Base-by-base conservation (phyloP, 2,329 filamentous ascomycete genomes). In the Knoxdaviesia proteae region DNA sequence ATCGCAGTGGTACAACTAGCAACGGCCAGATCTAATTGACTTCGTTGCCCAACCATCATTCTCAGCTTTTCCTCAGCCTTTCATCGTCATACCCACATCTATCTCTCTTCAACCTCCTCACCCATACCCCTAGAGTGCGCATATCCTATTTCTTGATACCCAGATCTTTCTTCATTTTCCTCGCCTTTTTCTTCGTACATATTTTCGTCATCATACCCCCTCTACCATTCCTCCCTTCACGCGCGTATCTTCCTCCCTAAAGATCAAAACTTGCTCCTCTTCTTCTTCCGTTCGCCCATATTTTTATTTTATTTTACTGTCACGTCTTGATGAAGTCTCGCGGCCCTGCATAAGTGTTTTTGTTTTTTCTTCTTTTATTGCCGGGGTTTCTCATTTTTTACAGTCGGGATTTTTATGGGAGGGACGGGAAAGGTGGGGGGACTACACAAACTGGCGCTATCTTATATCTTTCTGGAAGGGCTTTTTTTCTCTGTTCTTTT, bases 1-100 rank as follows among this genome's bases (percentile, higher is more conserved):
- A 68, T 43, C 60, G 65, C 42, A 50, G 53, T 42, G 52, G 51
- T 9, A 44, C 42, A 31, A 39, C 34, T 37, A 39, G 20, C 20
- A 20, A 20, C 20, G 20, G 20, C 20, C 20, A 20, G 20, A 20
- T 20, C 20, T 20, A 20, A 20, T 20, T 3, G 20, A 20, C 2
- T 20, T 20, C 20, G 20, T 20, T 3, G 2, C 2, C 20, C 20
- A 3, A 20, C 20, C 20, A 20, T 20, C 20, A 20, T 20, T 20
- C 20, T 20, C 8, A 36, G 2, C 34, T 3, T 9, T 36, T 38
- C 37, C 42, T 41, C 42, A 46, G 42, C 44, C 42, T 38, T 44
- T 39, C 42, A 43, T 46, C 37, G 35, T 39, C 29, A 35, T 34
- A 43, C 40, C 40, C 44, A 48, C 47, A 49, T 50, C 39, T 43